Conservation (phyloP, 768 basidiomycete genomes). For the Leccinum disarticulatum region DNA sequence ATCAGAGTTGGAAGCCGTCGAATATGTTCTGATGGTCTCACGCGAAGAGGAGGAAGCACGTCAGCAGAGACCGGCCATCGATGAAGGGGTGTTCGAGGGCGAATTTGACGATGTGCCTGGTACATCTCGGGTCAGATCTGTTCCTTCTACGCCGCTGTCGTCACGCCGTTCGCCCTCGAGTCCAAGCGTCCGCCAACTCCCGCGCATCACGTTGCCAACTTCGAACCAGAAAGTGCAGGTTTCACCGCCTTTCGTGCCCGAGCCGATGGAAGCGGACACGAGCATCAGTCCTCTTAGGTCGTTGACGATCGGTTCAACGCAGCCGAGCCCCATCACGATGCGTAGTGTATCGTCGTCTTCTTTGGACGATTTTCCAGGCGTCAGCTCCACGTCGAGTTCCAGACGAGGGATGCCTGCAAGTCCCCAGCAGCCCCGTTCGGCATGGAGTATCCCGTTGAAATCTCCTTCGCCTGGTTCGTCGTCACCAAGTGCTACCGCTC, state of each 20-base stretch:
- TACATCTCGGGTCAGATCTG: constrained; percentile 11
- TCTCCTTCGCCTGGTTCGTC: constrained; percentile 17
- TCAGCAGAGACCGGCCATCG: constrained; percentile 22
- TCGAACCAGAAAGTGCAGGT: constrained; percentile 58
- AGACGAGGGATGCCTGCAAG: constrained; percentile 18
- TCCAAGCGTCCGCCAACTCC: constrained; percentile 28
- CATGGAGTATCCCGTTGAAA: constrained; percentile 42
- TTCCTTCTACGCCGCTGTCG: constrained; percentile 6
- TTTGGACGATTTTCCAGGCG: constrained; percentile 34
- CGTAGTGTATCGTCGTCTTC: constrained; percentile 23
- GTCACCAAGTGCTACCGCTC: constrained; percentile 16
- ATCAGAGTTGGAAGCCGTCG: constrained; percentile 70
- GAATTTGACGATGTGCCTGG: constrained; percentile 36
- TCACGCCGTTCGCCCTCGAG: constrained; percentile 19
- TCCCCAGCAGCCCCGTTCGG: constrained; percentile 26
- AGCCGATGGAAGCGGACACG: constrained; percentile 56
- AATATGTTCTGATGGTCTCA: constrained; percentile 83
- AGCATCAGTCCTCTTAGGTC: constrained; percentile 30
- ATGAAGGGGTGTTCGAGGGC: constrained; percentile 58
- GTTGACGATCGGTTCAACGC: constrained; percentile 4
- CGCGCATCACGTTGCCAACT: constrained; percentile 24
- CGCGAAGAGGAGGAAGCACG: constrained; percentile 60
- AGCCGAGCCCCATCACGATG: constrained; percentile 9
- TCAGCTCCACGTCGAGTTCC: constrained; percentile 29
- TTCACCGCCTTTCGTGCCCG: constrained; percentile 47